A percentile compares a stretch with the other conserved stretches of the same genome.
Evolutionary conservation across 352 stramenopile species (phyloP).

Genomic region (Globisporangium uncinulatum): DNA sequence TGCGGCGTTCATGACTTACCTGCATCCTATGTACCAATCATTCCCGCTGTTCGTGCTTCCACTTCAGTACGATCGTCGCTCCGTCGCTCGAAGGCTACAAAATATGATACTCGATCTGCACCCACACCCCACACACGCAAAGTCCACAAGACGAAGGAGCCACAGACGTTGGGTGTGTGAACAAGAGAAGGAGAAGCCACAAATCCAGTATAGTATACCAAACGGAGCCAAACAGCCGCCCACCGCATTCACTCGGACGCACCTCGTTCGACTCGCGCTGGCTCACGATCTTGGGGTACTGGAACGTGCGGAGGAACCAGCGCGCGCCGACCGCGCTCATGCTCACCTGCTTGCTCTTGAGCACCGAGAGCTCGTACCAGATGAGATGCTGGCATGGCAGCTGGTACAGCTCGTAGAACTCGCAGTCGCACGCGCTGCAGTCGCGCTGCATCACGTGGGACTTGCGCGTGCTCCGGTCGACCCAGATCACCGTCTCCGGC

Average conservation of each 20-base stretch:
- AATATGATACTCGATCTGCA: constrained; percentile 65
- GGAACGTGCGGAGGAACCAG: constrained; percentile 70
- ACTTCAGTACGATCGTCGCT: too few relatives aligned
- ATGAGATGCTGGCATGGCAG: constrained; percentile 69
- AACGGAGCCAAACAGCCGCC: not conserved
- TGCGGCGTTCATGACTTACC: too few relatives aligned
- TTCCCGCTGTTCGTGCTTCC: too few relatives aligned
- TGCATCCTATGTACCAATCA: too few relatives aligned
- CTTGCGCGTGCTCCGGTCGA: constrained; percentile 44
- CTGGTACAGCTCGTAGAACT: constrained; percentile 61
- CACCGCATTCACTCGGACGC: constrained; percentile 1
- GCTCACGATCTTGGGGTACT: constrained; percentile 45
- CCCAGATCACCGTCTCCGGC: constrained; percentile 38
- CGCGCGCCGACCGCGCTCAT: constrained; percentile 48
- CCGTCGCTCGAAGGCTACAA: constrained; percentile 15
- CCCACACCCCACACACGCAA: not conserved
- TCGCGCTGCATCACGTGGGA: constrained; percentile 56
- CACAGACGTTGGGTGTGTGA: not conserved
- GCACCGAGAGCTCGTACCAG: constrained; percentile 60
- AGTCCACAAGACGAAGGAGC: not conserved
- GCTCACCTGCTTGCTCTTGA: constrained; percentile 61
- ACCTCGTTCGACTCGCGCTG: constrained; percentile 71
- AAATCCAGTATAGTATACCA: not conserved
- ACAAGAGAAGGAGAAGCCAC: constrained; percentile 3
- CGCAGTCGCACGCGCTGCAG: constrained; percentile 55